Percentiles rank a stretch among this genome's conserved stretches.
Evolutionary conservation across 2,329 filamentous ascomycete genomes (phyloP).

Genomic region (Cryphonectria japonica): DNA sequence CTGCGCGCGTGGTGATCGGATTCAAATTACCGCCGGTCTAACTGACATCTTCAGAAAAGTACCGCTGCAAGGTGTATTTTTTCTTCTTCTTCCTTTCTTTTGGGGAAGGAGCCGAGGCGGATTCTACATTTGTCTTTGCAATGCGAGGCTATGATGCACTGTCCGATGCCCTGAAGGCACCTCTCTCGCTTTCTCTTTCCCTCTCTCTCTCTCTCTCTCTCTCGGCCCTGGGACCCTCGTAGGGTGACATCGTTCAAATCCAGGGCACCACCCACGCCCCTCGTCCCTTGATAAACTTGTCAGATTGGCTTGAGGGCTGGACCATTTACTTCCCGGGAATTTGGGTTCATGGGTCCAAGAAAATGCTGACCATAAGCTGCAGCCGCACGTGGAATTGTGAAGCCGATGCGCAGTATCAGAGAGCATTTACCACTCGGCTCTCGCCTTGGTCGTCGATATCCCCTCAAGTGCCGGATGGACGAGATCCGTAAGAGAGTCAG

Average conservation of each 20-base stretch:
- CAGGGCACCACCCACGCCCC: conserved; percentile 2
- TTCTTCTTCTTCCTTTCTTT: neutral
- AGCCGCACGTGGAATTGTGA: neutral
- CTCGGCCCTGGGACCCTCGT: neutral
- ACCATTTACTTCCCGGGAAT: neutral
- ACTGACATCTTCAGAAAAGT: neutral
- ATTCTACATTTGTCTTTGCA: neutral
- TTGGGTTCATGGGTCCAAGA: conserved; percentile 3
- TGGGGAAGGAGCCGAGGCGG: neutral
- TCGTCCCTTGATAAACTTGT: neutral
- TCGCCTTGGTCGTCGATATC: conserved; percentile 1
- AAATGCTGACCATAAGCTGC: conserved; percentile 18
- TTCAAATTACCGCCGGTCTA: neutral
- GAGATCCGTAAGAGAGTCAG: neutral
- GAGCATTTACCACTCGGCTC: neutral
- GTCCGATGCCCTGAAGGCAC: conserved; percentile 9
- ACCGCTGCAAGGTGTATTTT: neutral
- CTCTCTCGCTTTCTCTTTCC: too few relatives aligned
- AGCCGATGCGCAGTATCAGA: neutral
- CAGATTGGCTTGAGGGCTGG: conserved; percentile 9
- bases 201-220: neutral
- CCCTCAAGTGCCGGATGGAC: conserved; percentile 16
- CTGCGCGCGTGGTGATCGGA: neutral
- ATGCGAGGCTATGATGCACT: conserved; percentile 13
- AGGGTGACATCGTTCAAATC: conserved; percentile 16